These are phyloP conservation scores for Debaryomycetaceae sp. DNA, from an alignment of 1,139 yeast genomes.

Conservation along the genomic window DNA sequence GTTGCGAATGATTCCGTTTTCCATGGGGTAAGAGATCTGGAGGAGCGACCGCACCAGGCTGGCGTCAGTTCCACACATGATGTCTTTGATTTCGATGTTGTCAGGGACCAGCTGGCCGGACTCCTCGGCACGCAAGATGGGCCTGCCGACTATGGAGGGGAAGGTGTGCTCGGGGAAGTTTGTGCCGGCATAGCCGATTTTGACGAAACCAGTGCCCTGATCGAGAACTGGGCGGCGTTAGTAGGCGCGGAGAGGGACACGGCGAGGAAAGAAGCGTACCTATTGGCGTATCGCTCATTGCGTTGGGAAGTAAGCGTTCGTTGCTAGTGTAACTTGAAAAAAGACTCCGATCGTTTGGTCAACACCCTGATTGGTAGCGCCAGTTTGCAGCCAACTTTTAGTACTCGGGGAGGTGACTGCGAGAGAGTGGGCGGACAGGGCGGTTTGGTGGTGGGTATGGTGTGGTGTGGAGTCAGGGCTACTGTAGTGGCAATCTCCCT, in stretches of 20 bases:
- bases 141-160: conserved; percentile 97
- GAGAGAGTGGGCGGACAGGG: too few relatives aligned
- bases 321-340: too few relatives aligned
- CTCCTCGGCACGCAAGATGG: conserved; percentile 94
- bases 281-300: conserved; percentile 41
- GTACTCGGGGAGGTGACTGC: too few relatives aligned
- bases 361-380: too few relatives aligned
- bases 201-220: conserved; percentile 97
- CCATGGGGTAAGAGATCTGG: conserved; percentile 95
- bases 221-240: too few relatives aligned
- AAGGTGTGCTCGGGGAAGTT: conserved; percentile 98
- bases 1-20: conserved; percentile 90
- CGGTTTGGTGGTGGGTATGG: too few relatives aligned
- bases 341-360: too few relatives aligned
- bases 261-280: conserved; percentile 30
- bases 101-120: conserved; percentile 45
- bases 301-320: too few relatives aligned
- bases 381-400: too few relatives aligned
- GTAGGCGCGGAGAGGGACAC: too few relatives aligned
- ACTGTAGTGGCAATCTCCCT: too few relatives aligned
- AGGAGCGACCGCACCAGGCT: conserved; percentile 80
- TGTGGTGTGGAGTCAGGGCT: too few relatives aligned
- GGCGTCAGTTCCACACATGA: conserved; percentile 98
- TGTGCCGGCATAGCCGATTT: conserved; percentile 92
- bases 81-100: conserved; percentile 70